Conservation (phyloP, 306 rosid genomes). For the Prosopis cineraria region DNA sequence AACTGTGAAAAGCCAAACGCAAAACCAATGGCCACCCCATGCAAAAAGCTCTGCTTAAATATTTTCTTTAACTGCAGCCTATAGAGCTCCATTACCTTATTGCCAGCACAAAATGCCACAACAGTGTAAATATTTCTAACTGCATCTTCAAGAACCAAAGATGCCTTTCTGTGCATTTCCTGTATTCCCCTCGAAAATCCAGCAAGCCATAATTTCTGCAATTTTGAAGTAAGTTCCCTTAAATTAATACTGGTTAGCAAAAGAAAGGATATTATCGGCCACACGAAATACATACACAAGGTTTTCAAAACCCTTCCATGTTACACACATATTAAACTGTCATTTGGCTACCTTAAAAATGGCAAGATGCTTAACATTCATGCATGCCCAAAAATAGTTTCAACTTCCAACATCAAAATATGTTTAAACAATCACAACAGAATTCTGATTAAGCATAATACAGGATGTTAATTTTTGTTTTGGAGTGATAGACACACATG, state of each 20-base stretch:
- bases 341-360: conserved; percentile 1
- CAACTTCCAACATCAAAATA: not conserved
- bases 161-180: conserved; percentile 99
- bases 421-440: conserved; percentile 13
- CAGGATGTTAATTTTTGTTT: not conserved
- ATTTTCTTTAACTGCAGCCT: conserved; percentile 85
- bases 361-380: not conserved
- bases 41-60: conserved; percentile 90
- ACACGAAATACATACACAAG: not conserved
- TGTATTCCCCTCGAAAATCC: conserved; percentile 99
- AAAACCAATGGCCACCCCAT: conserved; percentile 96
- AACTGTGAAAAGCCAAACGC: conserved; percentile 97
- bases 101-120: conserved; percentile 98
- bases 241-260: conserved; percentile 27
- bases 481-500: not conserved
- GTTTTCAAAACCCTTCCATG: not conserved
- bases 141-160: conserved; percentile 99
- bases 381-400: not conserved
- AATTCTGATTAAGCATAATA: not conserved
- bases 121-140: conserved; percentile 99
- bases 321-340: conserved; percentile 17
- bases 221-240: conserved; percentile 36
- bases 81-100: conserved; percentile 99
- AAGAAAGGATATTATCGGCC: not conserved
- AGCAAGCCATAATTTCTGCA: conserved; percentile 98